phyloP scores from a whole-genome alignment of 2,329 filamentous ascomycete genomes.

The Exophiala dermatitidis region DNA sequence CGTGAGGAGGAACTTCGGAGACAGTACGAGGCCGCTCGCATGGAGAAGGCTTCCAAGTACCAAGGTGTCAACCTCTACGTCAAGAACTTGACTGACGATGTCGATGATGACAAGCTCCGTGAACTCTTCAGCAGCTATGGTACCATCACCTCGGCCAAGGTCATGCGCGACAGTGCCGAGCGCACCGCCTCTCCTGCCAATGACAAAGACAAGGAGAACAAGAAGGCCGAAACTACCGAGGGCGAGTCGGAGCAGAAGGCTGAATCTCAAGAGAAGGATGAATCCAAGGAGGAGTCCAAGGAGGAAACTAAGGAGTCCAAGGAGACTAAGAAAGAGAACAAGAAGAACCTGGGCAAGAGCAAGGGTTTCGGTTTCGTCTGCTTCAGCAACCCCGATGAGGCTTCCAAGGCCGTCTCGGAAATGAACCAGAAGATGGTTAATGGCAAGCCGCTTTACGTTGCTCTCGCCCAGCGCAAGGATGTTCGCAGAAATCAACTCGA shows the following conservation, averaged over 20 bases:
- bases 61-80: conserved; percentile 99
- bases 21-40: conserved; percentile 94
- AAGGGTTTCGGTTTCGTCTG: conserved; percentile 99
- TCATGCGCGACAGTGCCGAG: conserved; percentile 80
- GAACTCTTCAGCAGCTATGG: conserved; percentile 87
- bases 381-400: conserved; percentile 99
- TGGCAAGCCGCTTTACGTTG: conserved; percentile 94
- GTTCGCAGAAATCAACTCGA: conserved; percentile 98
- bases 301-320: conserved; percentile 41
- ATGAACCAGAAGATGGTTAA: conserved; percentile 99
- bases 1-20: conserved; percentile 98
- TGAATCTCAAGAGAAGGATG: conserved; percentile 34
- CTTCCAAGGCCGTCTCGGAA: conserved; percentile 96
- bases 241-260: conserved; percentile 46
- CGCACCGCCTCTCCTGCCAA: conserved; percentile 30
- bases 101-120: conserved; percentile 96
- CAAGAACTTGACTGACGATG: conserved; percentile 95
- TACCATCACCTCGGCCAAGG: conserved; percentile 96
- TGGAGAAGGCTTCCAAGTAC: conserved; percentile 99
- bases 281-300: conserved; percentile 38
- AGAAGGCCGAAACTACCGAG: conserved; percentile 46
- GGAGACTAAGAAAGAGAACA: conserved; percentile 48
- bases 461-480: conserved; percentile 97
- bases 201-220: conserved; percentile 49
- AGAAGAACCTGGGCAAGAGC: conserved; percentile 81